Percentiles rank a stretch among this genome's conserved stretches.
Evolutionary conservation across 148 eudicot species (phyloP).

Genomic region (Cornus kousa): DNA sequence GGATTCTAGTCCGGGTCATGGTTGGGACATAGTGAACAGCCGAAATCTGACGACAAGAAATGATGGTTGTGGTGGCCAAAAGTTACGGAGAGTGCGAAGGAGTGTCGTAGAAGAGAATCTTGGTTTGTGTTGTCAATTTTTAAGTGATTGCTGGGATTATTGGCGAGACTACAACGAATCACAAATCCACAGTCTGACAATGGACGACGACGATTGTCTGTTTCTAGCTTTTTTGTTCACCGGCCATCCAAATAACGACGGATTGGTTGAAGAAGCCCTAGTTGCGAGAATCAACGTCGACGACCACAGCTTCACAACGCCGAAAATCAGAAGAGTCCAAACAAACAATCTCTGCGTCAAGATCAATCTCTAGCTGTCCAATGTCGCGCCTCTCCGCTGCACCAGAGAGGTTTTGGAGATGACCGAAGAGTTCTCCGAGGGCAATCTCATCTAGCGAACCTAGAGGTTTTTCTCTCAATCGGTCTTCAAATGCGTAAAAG

Average conservation of each 20-base stretch:
- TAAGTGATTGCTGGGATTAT: too few relatives aligned
- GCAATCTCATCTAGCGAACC: conserved; percentile 70
- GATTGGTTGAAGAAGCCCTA: too few relatives aligned
- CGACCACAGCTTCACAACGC: too few relatives aligned
- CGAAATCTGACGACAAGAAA: not conserved
- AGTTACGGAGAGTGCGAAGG: conserved; percentile 7
- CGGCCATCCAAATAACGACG: too few relatives aligned
- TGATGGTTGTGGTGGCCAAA: not conserved
- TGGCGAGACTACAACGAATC: too few relatives aligned
- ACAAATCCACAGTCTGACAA: too few relatives aligned
- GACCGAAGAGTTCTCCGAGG: conserved; percentile 80
- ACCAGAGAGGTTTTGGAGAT: conserved; percentile 76
- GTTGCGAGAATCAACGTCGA: too few relatives aligned
- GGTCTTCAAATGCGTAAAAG: too few relatives aligned
- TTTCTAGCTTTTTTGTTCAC: too few relatives aligned
- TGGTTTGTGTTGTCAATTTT: not conserved
- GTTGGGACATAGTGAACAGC: not conserved
- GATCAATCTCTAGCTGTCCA: conserved; percentile 57
- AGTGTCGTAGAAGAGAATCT: not conserved
- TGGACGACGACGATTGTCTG: too few relatives aligned
- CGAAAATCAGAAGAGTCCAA: too few relatives aligned
- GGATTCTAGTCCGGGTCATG: conserved; percentile 33
- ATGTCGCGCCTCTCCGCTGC: conserved; percentile 77
- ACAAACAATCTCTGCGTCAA: too few relatives aligned
- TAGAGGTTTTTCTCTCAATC: conserved; percentile 60